Evolutionary conservation across 2,329 filamentous ascomycete genomes (phyloP).

Genomic region (Monilinia aucupariae): DNA sequence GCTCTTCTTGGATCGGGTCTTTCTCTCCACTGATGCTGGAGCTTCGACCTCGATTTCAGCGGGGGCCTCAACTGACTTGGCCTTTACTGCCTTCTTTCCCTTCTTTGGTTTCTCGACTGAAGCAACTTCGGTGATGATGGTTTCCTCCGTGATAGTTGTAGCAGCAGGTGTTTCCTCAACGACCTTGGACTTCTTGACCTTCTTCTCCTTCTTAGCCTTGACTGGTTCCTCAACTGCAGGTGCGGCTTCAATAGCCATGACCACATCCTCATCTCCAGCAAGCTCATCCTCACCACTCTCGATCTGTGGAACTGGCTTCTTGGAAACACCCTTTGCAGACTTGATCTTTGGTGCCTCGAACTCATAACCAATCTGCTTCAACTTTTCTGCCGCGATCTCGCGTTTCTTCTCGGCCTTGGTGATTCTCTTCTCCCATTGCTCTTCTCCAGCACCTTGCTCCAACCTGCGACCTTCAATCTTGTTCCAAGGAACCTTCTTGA

Average conservation of each 20-base stretch:
- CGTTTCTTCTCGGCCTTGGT: conserved; percentile 67
- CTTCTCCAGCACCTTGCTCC: conserved; percentile 65
- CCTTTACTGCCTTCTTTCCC: conserved; percentile 34
- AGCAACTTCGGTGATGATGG: conserved; percentile 39
- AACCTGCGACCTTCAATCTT: conserved; percentile 75
- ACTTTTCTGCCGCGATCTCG: conserved; percentile 61
- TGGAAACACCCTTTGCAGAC: conserved; percentile 48
- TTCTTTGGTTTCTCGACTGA: conserved; percentile 29
- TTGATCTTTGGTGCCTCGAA: conserved; percentile 71
- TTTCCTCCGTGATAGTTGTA: conserved; percentile 31
- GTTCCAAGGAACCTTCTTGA: conserved; percentile 83
- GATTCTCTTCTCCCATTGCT: conserved; percentile 73
- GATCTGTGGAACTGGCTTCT: conserved; percentile 33
- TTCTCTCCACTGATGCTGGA: neutral
- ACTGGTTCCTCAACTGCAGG: conserved; percentile 18
- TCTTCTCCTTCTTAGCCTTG: conserved; percentile 25
- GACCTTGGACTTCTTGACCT: conserved; percentile 27
- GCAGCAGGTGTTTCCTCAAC: conserved; percentile 18
- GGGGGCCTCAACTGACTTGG: conserved; percentile 3
- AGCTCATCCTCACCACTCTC: conserved; percentile 25
- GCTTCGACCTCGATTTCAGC: neutral
- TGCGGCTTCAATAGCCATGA: conserved; percentile 34
- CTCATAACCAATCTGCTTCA: conserved; percentile 79
- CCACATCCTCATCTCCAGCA: conserved; percentile 17
- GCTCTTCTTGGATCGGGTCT: conserved; percentile 4